phyloP scores from a whole-genome alignment of 345 rosid species.

The Hibiscus mutabilis region DNA sequence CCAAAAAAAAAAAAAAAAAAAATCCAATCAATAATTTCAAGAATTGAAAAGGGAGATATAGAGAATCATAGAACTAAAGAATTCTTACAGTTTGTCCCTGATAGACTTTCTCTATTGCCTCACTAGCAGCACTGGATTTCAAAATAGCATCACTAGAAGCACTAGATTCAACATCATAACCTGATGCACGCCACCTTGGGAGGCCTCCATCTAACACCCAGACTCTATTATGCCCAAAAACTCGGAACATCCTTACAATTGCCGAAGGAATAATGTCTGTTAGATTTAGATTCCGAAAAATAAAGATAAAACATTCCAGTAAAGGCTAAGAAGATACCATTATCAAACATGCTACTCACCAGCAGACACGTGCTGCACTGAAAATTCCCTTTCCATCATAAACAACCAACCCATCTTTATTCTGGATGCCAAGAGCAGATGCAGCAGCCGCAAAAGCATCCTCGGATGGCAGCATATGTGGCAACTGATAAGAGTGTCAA shows the following conservation, averaged over 20 bases:
- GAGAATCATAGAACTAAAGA: not conserved
- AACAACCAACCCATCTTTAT: slow-evolving; percentile 83
- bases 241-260: slow-evolving; percentile 83
- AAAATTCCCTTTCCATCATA: slow-evolving; percentile 97
- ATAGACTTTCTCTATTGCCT: slow-evolving; percentile 90
- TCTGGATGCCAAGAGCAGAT: slow-evolving; percentile 88
- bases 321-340: not conserved
- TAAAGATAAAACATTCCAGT: not conserved
- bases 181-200: slow-evolving; percentile 96
- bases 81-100: slow-evolving; percentile 73
- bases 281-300: slow-evolving; percentile 8
- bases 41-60: not conserved
- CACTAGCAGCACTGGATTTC: slow-evolving; percentile 96
- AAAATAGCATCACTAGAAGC: slow-evolving; percentile 91
- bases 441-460: slow-evolving; percentile 97
- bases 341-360: slow-evolving; percentile 49
- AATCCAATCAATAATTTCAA: not conserved
- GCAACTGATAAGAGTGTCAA: slow-evolving; percentile 46
- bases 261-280: slow-evolving; percentile 3
- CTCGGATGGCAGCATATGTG: slow-evolving; percentile 96
- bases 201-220: slow-evolving; percentile 98
- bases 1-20: not conserved
- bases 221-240: slow-evolving; percentile 80
- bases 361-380: slow-evolving; percentile 99
- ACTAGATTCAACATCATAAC: slow-evolving; percentile 97